Conservation (phyloP, 371 early-diverging fungal genomes). For the Mucor lusitanicus region DNA sequence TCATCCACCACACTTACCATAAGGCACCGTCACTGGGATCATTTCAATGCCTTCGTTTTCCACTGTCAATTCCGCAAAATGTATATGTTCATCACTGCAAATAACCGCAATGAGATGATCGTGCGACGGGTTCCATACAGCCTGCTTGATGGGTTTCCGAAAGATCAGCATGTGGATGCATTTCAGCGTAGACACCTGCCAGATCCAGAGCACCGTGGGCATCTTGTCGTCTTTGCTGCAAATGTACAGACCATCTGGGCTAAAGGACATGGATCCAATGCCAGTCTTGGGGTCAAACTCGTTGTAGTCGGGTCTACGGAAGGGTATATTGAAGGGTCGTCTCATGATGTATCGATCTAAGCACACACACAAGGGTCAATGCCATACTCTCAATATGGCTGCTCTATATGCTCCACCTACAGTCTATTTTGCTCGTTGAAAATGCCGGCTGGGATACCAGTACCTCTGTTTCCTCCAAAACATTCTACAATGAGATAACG, state of each 20-base stretch:
- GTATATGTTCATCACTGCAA: conserved; percentile 55
- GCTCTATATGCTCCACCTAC: not conserved
- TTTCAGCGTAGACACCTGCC: conserved; percentile 49
- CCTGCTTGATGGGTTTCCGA: conserved; percentile 41
- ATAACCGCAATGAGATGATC: conserved; percentile 49
- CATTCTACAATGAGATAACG: not conserved
- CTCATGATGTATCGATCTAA: conserved; percentile 6
- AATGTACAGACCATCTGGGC: conserved; percentile 54
- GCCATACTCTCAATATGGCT: no score
- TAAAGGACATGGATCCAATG: conserved; percentile 62
- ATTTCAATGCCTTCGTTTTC: conserved; percentile 11
- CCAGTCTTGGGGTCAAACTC: conserved; percentile 63
- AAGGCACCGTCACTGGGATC: conserved; percentile 19
- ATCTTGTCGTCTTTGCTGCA: conserved; percentile 59
- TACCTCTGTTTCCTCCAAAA: not conserved
- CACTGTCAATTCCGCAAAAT: conserved; percentile 29
- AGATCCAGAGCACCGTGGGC: conserved; percentile 67
- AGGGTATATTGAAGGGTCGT: conserved; percentile 47
- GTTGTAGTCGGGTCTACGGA: conserved; percentile 56
- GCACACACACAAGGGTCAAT: not conserved
- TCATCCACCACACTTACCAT: conserved; percentile 16
- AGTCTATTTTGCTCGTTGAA: not conserved
- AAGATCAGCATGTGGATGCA: conserved; percentile 55
- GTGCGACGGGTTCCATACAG: conserved; percentile 61
- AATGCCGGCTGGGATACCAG: not conserved